Evolutionary conservation across 2,329 filamentous ascomycete species (phyloP).

Genomic region (Talaromyces sp.): DNA sequence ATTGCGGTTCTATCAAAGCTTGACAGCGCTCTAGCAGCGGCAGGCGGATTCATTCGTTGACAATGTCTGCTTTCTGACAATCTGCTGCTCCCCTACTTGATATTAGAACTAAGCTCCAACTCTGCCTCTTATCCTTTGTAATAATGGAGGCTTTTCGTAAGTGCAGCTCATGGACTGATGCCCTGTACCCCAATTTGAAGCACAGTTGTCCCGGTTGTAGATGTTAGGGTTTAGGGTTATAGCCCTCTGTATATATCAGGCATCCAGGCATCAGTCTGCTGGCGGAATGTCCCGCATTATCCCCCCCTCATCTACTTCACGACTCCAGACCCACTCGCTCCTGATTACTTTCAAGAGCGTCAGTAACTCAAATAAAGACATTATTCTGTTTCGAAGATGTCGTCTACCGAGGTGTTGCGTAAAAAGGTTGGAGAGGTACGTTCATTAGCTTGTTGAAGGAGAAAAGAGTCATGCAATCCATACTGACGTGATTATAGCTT

Average conservation of each 20-base stretch:
- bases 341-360: not conserved
- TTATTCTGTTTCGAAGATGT: not conserved
- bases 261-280: not conserved
- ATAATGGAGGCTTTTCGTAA: too few species aligned
- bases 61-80: too few species aligned
- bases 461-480: not conserved
- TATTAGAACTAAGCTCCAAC: too few species aligned
- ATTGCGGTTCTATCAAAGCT: too few species aligned
- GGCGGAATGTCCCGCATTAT: not conserved
- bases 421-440: constrained; percentile 34
- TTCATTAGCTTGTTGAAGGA: not conserved
- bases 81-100: too few species aligned
- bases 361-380: not conserved
- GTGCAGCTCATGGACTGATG: too few species aligned
- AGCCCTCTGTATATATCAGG: not conserved
- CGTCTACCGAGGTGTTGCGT: constrained; percentile 17
- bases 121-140: too few species aligned
- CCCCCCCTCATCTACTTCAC: not conserved
- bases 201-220: too few species aligned
- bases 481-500: constrained; percentile 26
- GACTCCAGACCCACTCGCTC: too few species aligned
- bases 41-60: too few species aligned
- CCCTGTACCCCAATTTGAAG: too few species aligned
- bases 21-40: too few species aligned
- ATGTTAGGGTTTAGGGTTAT: not conserved